Percentiles rank a stretch among this genome's conserved stretches.
These are phyloP conservation scores for Starmerella etchellsii DNA, from an alignment of 805 yeast species.

Conservation along the genomic window DNA sequence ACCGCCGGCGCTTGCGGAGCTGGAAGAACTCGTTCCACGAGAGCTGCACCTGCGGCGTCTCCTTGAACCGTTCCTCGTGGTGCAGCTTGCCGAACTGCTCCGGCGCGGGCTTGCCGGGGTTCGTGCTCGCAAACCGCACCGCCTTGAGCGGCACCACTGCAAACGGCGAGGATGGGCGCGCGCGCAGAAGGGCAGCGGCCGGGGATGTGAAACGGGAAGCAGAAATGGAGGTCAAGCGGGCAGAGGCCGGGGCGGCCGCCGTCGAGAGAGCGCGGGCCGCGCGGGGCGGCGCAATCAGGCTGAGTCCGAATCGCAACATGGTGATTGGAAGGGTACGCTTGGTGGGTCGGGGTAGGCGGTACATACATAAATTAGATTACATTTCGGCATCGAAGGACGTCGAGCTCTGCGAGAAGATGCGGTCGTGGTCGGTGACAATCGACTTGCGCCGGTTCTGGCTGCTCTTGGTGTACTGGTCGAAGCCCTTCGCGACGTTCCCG, in stretches of 20 bases:
- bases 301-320: too few species aligned
- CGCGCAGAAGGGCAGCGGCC: too few species aligned
- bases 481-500: constrained; percentile 84
- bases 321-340: too few species aligned
- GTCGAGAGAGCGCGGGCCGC: too few species aligned
- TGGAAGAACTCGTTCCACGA: constrained; percentile 71
- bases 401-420: constrained; percentile 67
- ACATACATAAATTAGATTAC: too few species aligned
- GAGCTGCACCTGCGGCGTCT: constrained; percentile 1
- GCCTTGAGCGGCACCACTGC: too few species aligned
- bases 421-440: constrained; percentile 50
- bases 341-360: too few species aligned
- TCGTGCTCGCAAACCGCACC: background rate
- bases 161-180: too few species aligned
- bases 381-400: constrained; percentile 19
- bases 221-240: too few species aligned
- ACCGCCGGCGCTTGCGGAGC: constrained; percentile 63
- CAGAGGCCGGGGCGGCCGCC: too few species aligned
- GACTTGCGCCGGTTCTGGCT: constrained; percentile 38
- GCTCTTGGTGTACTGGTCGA: constrained; percentile 60
- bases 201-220: too few species aligned
- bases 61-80: background rate
- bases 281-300: too few species aligned
- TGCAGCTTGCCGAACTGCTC: background rate
- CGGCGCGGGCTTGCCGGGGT: background rate